Evolutionary conservation across 345 rosid genomes (phyloP), one percentile per base, ranked within the genome.

Genomic region (Microcos paniculata): DNA sequence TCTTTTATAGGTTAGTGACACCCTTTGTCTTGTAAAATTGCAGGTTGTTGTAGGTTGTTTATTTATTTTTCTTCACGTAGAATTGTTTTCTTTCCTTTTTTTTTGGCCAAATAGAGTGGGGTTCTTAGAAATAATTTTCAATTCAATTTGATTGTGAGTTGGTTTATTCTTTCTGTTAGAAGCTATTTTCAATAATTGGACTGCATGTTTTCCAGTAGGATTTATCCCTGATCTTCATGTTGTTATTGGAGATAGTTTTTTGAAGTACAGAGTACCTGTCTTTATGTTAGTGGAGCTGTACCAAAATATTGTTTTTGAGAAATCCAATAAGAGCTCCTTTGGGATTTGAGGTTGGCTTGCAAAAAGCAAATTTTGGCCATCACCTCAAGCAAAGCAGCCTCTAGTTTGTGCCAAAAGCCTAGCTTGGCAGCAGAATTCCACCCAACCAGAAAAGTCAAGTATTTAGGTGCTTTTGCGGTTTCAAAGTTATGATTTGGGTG

Each of bases 1-100:
- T 96, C 91, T 94, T 96, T 81, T 91, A 89, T 89, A 89, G 90
- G 98, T 94, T 65, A 68, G 31, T 79, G 19, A 62, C 64, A 28
- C 49, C 72, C 63, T 23, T 2, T 33, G 46, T 43, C 62, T 49
- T 31, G 40, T 16, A 58, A 43, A 45, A 55, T 38, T n/a, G 52
- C 24, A 35, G 31, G 48, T 21, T 68, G 24, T 7, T 4, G 40
- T 55, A 28, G 31, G 31, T 10, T 59, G 2, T 3, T 59, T 59
- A 57, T 24, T 1, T n/a, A 21, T 28, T 57, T n/a, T 57, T 0
- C 2, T 2, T 7, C 40, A n/a, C n/a, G n/a, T n/a, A n/a, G n/a
- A n/a, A n/a, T n/a, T n/a, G n/a, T 57, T n/a, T 57, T 0, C 2
- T 2, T 7, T 7, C 40, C 40, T 35, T 2, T 35, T 3, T 35